A percentile compares a stretch with the other conserved stretches of the same genome.
phyloP scores from a whole-genome alignment of 208 protist genomes.

The Perkinsela sp. region DNA sequence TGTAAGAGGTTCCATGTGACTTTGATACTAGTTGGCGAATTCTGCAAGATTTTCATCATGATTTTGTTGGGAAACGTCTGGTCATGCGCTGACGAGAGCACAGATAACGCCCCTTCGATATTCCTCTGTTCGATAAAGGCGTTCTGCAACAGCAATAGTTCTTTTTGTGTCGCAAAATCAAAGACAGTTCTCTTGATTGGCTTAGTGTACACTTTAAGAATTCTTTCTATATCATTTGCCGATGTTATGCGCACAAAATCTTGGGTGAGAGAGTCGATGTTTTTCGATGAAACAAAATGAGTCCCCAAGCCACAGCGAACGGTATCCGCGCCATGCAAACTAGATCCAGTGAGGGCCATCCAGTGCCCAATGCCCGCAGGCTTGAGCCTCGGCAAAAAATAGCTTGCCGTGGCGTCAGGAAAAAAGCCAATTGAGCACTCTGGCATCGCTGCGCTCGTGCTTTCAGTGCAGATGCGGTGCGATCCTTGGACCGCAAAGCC shows the following conservation, averaged over 20 bases:
- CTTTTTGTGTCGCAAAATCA: slow-evolving; percentile 9
- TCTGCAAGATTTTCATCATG: slow-evolving; percentile 1
- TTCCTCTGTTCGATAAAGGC: slow-evolving; percentile 8
- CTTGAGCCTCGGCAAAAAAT: slow-evolving; percentile 22
- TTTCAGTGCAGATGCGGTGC: slow-evolving; percentile 38
- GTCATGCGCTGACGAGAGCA: slow-evolving; percentile 10
- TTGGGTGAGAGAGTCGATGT: slow-evolving; percentile 17
- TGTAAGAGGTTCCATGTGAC: slow-evolving; percentile 20
- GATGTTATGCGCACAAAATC: slow-evolving; percentile 12
- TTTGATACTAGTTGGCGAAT: slow-evolving; percentile 15
- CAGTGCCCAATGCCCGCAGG: slow-evolving; percentile 21
- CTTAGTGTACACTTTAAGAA: slow-evolving; percentile 13
- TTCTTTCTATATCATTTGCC: slow-evolving; percentile 10
- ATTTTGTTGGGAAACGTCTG: slow-evolving; percentile 3
- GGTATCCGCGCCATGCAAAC: slow-evolving; percentile 29
- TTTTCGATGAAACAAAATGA: slow-evolving; percentile 24
- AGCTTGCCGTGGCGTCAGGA: slow-evolving; percentile 35
- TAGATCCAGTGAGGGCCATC: slow-evolving; percentile 30
- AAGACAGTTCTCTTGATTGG: slow-evolving; percentile 12
- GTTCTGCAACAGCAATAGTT: slow-evolving; percentile 13
- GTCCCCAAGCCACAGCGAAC: slow-evolving; percentile 34
- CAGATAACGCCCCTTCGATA: slow-evolving; percentile 11
- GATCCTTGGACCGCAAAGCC: slow-evolving; percentile 28
- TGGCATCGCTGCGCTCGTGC: slow-evolving; percentile 41
- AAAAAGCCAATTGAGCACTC: slow-evolving; percentile 44